Conservation (phyloP, 129 eudicot genomes). For the Chrysanthemum lavandulifolium region DNA sequence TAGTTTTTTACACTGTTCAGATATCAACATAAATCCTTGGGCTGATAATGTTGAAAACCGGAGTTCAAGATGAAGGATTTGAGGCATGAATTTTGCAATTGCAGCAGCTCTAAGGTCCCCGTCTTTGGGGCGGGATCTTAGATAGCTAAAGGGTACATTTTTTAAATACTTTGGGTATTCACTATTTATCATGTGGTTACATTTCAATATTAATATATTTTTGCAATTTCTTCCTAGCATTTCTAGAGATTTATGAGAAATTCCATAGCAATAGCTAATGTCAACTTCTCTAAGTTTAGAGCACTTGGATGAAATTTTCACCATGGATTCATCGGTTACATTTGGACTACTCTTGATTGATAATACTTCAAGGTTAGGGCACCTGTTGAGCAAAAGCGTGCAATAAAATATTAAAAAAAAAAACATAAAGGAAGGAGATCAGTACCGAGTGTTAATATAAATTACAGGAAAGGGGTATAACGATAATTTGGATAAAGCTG, state of each 20-base stretch:
- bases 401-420: no score
- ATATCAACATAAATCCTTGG: constrained; percentile 63
- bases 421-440: no score
- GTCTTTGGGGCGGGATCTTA: constrained; percentile 77
- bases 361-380: constrained; percentile 81
- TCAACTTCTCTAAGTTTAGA: constrained; percentile 73
- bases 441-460: no score
- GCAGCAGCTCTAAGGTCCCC: constrained; percentile 91
- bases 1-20: constrained; percentile 67
- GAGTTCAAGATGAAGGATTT: constrained; percentile 71
- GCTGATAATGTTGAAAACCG: constrained; percentile 69
- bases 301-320: constrained; percentile 57
- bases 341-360: constrained; percentile 69
- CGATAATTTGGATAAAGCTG: no score
- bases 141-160: constrained; percentile 62
- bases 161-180: constrained; percentile 73
- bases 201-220: constrained; percentile 43
- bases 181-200: constrained; percentile 41
- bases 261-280: constrained; percentile 86
- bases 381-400: constrained; percentile 35
- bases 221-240: constrained; percentile 56
- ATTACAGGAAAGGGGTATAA: no score
- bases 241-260: constrained; percentile 61
- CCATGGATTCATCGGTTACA: constrained; percentile 58
- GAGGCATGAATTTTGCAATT: constrained; percentile 67